Evolutionary conservation across 1,139 yeast species (phyloP).

Genomic region (Protomyces gravidus): DNA sequence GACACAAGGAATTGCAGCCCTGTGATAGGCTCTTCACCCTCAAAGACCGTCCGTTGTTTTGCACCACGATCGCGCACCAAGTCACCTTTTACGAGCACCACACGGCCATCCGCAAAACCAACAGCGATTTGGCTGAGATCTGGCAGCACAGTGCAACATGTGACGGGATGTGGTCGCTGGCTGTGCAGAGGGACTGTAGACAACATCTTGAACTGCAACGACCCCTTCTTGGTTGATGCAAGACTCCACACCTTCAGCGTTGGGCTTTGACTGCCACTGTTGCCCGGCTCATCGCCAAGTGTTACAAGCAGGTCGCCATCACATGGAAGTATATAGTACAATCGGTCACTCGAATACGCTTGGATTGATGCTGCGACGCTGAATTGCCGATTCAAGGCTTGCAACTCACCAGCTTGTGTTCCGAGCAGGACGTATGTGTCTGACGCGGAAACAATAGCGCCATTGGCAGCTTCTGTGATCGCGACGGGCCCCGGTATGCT

Average conservation of each 20-base stretch:
- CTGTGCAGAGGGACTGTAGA: slow-evolving; percentile 2
- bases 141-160: slow-evolving; percentile 5
- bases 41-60: slow-evolving; percentile 73
- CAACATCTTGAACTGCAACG: neutral
- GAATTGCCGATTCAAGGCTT: slow-evolving; percentile 54
- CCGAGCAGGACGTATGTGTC: slow-evolving; percentile 57
- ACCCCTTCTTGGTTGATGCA: neutral
- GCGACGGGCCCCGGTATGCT: slow-evolving; percentile 55
- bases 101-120: slow-evolving; percentile 86
- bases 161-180: slow-evolving; percentile 19
- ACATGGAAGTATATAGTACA: slow-evolving; percentile 51
- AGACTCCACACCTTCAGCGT: slow-evolving; percentile 24
- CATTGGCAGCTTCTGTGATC: slow-evolving; percentile 46
- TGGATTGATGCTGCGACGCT: slow-evolving; percentile 49
- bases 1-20: slow-evolving; percentile 56
- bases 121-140: slow-evolving; percentile 53
- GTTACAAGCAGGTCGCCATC: slow-evolving; percentile 4
- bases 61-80: slow-evolving; percentile 83
- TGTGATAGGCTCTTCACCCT: slow-evolving; percentile 73
- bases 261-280: neutral
- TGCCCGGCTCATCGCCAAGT: slow-evolving; percentile 11
- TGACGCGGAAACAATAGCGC: slow-evolving; percentile 40
- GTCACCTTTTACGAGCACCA: slow-evolving; percentile 80
- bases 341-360: slow-evolving; percentile 55
- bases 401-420: slow-evolving; percentile 52